phyloP scores from a whole-genome alignment of 2,329 filamentous ascomycete species.

The Malbranchea zuffiana region DNA sequence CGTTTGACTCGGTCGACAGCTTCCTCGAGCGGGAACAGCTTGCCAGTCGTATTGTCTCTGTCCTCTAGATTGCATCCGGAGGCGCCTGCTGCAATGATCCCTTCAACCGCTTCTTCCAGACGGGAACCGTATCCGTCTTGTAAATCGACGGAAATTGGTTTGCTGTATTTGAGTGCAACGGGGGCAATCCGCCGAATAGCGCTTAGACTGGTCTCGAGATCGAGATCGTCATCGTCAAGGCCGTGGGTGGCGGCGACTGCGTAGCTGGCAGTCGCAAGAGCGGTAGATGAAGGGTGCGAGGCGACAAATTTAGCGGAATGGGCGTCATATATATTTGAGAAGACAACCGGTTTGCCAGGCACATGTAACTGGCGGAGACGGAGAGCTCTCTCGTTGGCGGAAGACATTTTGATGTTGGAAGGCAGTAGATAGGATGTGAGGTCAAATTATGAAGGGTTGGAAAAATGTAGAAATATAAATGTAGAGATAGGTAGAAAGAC shows the following conservation, averaged over 20 bases:
- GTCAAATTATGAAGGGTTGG: too few relatives aligned
- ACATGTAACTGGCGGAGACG: conserved; percentile 34
- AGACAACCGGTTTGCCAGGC: conserved; percentile 41
- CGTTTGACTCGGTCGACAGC: conserved; percentile 40
- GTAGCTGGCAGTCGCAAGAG: conserved; percentile 43
- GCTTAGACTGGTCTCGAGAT: conserved; percentile 41
- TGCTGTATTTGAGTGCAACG: conserved; percentile 30
- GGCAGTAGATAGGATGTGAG: too few relatives aligned
- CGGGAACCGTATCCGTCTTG: conserved; percentile 49
- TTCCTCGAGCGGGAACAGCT: conserved; percentile 33
- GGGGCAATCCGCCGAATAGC: conserved; percentile 38
- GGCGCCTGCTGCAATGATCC: conserved; percentile 41
- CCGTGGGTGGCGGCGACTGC: conserved; percentile 41
- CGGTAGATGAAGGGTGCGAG: conserved; percentile 23
- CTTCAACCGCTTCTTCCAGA: conserved; percentile 37
- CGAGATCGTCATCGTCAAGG: conserved; percentile 40
- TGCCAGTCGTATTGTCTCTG: conserved; percentile 28
- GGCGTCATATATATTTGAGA: conserved; percentile 47
- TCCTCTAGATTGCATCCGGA: conserved; percentile 53
- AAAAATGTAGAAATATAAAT: too few relatives aligned
- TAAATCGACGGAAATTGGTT: conserved; percentile 48
- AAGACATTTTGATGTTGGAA: conserved; percentile 8
- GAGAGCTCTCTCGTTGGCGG: conserved; percentile 11
- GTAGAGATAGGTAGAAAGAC: too few relatives aligned
- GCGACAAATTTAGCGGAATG: conserved; percentile 38